These are phyloP conservation scores for Ceratocystis eucalypticola DNA, from an alignment of 2,329 filamentous ascomycete genomes.

Conservation along the genomic window DNA sequence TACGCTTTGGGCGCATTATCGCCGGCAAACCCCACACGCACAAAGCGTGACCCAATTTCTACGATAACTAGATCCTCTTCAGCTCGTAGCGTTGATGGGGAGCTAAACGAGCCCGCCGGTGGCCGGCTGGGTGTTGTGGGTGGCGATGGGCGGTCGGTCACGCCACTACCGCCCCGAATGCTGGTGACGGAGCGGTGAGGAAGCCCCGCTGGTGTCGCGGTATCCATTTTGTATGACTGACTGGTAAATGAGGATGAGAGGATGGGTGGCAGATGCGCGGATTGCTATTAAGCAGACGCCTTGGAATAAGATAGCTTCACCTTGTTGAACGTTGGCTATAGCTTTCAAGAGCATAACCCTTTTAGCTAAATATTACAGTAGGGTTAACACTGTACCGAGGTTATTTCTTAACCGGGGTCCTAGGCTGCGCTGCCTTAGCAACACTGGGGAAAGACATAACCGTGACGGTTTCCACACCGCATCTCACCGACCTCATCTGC, in stretches of 20 bases:
- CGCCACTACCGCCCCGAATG: constrained; percentile 29
- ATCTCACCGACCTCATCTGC: not conserved
- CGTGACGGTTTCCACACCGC: not conserved
- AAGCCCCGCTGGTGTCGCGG: constrained; percentile 7
- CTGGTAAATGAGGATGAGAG: not conserved
- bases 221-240: not conserved
- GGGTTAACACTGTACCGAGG: not conserved
- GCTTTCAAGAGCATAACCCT: not conserved
- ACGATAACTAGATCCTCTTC: constrained; percentile 79
- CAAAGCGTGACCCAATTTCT: constrained; percentile 65
- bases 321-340: not conserved
- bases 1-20: constrained; percentile 62
- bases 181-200: constrained; percentile 16
- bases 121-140: constrained; percentile 40
- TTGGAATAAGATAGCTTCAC: not conserved
- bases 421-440: not conserved
- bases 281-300: not conserved
- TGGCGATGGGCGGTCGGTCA: constrained; percentile 38
- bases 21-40: constrained; percentile 76
- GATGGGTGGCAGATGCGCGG: not conserved
- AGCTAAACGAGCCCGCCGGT: constrained; percentile 43
- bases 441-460: not conserved
- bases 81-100: constrained; percentile 47
- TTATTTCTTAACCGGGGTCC: not conserved
- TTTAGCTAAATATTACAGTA: not conserved